Percentiles rank a stretch among this genome's conserved stretches.
These are phyloP conservation scores for Zygotorulaspora mrakii DNA, from an alignment of 1,139 yeast genomes.

Conservation along the genomic window DNA sequence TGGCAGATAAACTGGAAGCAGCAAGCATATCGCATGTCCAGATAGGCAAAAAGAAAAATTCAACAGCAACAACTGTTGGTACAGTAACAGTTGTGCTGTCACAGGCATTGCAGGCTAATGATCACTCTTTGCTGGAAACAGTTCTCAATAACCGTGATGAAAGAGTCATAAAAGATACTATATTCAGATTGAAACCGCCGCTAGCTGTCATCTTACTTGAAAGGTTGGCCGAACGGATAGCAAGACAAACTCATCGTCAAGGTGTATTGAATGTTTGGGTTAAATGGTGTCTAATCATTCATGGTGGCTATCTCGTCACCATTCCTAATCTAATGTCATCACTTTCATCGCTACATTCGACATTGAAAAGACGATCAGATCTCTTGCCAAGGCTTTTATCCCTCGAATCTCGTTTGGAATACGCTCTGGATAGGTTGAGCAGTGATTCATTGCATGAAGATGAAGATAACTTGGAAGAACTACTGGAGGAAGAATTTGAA, in stretches of 20 bases:
- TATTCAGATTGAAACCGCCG: conserved; percentile 63
- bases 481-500: conserved; percentile 40
- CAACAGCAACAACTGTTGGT: conserved; percentile 47
- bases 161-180: conserved; percentile 65
- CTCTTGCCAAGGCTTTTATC: conserved; percentile 77
- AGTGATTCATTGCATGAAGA: conserved; percentile 38
- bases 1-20: conserved; percentile 53
- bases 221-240: conserved; percentile 77
- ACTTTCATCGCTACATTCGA: conserved; percentile 72
- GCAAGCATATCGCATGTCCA: conserved; percentile 16
- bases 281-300: conserved; percentile 86
- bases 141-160: conserved; percentile 78
- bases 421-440: conserved; percentile 62
- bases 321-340: conserved; percentile 66
- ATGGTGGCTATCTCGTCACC: conserved; percentile 73
- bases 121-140: conserved; percentile 68
- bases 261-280: conserved; percentile 83
- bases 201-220: conserved; percentile 75
- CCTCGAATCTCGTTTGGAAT: conserved; percentile 74
- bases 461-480: conserved; percentile 36
- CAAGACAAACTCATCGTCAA: conserved; percentile 59
- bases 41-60: conserved; percentile 16
- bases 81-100: conserved; percentile 63
- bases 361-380: conserved; percentile 68
- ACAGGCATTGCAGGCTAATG: conserved; percentile 70